A percentile compares a stretch with the other conserved stretches of the same genome.
Evolutionary conservation across 73 alveolate genomes (phyloP).

Genomic region (Paramecium tetraurelia): DNA sequence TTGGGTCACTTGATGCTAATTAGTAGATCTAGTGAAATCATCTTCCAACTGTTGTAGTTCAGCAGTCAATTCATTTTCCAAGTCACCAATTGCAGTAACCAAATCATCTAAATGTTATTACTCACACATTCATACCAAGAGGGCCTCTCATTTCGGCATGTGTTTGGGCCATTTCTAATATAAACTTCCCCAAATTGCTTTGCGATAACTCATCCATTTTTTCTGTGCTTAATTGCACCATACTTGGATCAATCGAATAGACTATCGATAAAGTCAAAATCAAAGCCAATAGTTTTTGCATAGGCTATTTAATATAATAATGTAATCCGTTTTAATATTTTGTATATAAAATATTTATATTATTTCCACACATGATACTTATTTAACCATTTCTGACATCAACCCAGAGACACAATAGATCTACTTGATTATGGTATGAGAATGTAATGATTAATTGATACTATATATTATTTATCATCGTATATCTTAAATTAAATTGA

Average conservation of each 20-base stretch:
- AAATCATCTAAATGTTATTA: neutral
- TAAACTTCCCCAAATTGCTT: slow-evolving; percentile 24
- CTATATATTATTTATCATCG: too few relatives aligned
- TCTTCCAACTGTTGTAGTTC: neutral
- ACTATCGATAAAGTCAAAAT: neutral
- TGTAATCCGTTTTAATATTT: neutral
- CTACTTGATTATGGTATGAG: too few relatives aligned
- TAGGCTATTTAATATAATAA: neutral
- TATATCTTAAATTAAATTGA: too few relatives aligned
- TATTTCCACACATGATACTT: neutral
- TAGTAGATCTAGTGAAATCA: neutral
- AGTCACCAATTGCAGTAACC: neutral
- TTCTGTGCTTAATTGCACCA: neutral
- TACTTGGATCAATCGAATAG: neutral
- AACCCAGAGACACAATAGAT: neutral
- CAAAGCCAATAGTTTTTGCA: neutral
- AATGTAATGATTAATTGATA: too few relatives aligned
- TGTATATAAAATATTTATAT: neutral
- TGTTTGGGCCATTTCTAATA: slow-evolving; percentile 17
- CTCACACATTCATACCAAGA: neutral
- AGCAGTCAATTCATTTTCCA: neutral
- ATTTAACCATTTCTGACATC: neutral
- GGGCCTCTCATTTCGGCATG: slow-evolving; percentile 44
- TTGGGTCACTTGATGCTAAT: neutral
- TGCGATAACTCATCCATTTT: slow-evolving; percentile 6